Evolutionary conservation across 768 basidiomycete genomes (phyloP).

Genomic region (Epithele typhae): DNA sequence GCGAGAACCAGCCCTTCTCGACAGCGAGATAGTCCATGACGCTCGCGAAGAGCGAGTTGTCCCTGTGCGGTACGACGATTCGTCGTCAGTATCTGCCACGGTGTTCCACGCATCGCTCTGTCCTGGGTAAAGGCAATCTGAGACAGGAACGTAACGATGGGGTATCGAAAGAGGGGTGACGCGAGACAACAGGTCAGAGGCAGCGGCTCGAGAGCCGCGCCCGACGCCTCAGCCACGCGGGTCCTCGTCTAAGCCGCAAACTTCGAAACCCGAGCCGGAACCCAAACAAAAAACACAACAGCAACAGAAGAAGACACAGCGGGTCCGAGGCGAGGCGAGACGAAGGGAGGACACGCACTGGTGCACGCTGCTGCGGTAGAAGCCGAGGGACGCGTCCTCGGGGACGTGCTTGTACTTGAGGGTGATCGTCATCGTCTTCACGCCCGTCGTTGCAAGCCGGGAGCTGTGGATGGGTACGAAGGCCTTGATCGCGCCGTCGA

Average conservation of each 20-base stretch:
- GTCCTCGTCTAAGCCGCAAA: neutral
- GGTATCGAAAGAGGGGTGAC: too few relatives aligned
- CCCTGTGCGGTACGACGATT: slow-evolving; percentile 27
- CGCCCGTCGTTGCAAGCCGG: slow-evolving; percentile 50
- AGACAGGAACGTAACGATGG: too few relatives aligned
- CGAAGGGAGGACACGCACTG: slow-evolving; percentile 35
- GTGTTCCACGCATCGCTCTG: too few relatives aligned
- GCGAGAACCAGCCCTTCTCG: slow-evolving; percentile 68
- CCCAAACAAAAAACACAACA: too few relatives aligned
- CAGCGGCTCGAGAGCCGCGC: neutral
- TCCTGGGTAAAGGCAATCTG: too few relatives aligned
- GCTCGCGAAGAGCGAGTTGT: slow-evolving; percentile 52
- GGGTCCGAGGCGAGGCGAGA: too few relatives aligned
- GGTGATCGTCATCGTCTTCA: slow-evolving; percentile 56
- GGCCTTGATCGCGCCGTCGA: slow-evolving; percentile 43
- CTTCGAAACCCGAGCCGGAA: too few relatives aligned
- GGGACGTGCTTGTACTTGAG: slow-evolving; percentile 55
- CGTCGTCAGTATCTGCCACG: neutral
- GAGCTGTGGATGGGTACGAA: slow-evolving; percentile 49
- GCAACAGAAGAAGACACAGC: too few relatives aligned
- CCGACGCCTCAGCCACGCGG: neutral
- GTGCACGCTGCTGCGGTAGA: slow-evolving; percentile 58
- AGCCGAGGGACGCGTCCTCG: slow-evolving; percentile 56
- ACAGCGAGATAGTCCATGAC: slow-evolving; percentile 61
- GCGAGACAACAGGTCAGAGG: neutral